Percentiles rank a stretch among this genome's conserved stretches.
Conservation (phyloP, 1,284 basidiomycete genomes). For the Coniferiporia sulphurascens region DNA sequence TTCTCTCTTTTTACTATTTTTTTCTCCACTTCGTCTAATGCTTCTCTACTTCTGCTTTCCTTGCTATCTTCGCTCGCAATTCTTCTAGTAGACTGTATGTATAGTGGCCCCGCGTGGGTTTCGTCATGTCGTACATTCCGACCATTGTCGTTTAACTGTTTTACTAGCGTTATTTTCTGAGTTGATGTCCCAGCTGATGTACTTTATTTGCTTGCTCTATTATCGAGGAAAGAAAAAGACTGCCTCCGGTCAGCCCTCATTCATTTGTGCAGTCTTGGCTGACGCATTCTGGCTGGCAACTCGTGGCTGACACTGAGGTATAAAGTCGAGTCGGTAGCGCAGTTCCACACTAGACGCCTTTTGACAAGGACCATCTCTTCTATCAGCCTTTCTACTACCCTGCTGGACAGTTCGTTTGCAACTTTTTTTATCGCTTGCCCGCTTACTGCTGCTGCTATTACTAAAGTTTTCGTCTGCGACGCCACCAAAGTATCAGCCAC, state of each 20-base stretch:
- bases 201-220: slow-evolving; percentile 1
- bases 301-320: too few species aligned
- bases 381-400: background rate
- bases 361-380: slow-evolving; percentile 12
- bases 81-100: slow-evolving; percentile 8
- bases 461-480: background rate
- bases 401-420: slow-evolving; percentile 2
- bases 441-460: background rate
- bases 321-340: background rate
- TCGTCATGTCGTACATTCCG: slow-evolving; percentile 14
- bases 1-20: slow-evolving; percentile 22
- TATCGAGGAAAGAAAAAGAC: background rate
- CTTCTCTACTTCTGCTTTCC: slow-evolving; percentile 19
- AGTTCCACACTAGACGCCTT: background rate
- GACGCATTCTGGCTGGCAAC: background rate
- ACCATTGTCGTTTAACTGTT: slow-evolving; percentile 7
- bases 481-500: background rate
- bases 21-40: slow-evolving; percentile 30
- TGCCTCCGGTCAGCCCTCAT: background rate
- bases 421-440: background rate
- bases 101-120: slow-evolving; percentile 1
- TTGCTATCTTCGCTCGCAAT: slow-evolving; percentile 8
- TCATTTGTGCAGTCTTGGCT: background rate
- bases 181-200: slow-evolving; percentile 1
- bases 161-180: slow-evolving; percentile 4